phyloP scores from a whole-genome alignment of 331 rosid species.

The Phaseolus coccineus region DNA sequence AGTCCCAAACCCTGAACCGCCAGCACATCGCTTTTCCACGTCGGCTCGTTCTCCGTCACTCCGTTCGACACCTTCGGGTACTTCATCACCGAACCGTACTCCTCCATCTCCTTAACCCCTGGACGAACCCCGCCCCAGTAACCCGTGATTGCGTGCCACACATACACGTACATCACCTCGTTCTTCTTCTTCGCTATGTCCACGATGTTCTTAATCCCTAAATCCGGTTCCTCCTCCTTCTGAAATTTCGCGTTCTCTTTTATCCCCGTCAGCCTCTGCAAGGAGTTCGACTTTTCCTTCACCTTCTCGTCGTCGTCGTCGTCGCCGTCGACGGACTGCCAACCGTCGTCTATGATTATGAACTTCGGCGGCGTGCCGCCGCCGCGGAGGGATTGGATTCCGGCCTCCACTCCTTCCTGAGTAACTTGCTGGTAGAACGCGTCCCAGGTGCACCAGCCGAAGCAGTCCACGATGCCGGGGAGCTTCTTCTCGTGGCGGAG shows the following conservation, averaged over 20 bases:
- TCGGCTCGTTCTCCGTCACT: conserved; percentile 76
- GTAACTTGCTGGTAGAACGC: conserved; percentile 88
- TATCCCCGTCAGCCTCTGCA: conserved; percentile 67
- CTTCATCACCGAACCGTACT: conserved; percentile 64
- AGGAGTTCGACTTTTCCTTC: not conserved
- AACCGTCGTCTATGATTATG: conserved; percentile 91
- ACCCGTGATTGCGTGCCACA: conserved; percentile 96
- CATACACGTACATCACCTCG: conserved; percentile 74
- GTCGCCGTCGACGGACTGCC: conserved; percentile 80
- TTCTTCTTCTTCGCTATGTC: conserved; percentile 66
- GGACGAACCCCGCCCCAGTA: conserved; percentile 97
- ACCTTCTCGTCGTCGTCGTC: not conserved
- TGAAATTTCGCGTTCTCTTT: conserved; percentile 80
- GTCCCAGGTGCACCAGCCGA: conserved; percentile 99
- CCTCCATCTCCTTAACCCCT: conserved; percentile 72
- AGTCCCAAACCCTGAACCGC: conserved; percentile 84
- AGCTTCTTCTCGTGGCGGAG: conserved; percentile 82
- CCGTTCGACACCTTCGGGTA: conserved; percentile 68
- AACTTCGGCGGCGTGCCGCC: conserved; percentile 85
- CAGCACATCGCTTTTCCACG: conserved; percentile 67
- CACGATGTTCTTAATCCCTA: conserved; percentile 73
- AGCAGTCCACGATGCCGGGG: conserved; percentile 70
- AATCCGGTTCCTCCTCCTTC: conserved; percentile 55
- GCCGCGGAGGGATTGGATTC: conserved; percentile 59
- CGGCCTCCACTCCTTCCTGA: conserved; percentile 84